These are phyloP conservation scores for Gentiana dahurica DNA, from an alignment of 257 asterid genomes.

Conservation along the genomic window DNA sequence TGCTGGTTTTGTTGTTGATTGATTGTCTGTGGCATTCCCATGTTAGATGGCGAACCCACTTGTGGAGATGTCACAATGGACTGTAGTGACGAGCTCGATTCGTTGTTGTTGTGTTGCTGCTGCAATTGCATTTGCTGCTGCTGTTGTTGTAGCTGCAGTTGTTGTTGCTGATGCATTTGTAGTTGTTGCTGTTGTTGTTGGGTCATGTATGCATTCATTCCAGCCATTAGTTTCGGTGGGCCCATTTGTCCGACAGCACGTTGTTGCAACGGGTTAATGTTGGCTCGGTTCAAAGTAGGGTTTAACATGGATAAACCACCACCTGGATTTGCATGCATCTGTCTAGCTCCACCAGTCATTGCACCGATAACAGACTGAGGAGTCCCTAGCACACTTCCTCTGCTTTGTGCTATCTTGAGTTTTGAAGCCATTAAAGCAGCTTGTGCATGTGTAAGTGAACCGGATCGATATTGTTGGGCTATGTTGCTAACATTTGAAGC, in stretches of 20 bases:
- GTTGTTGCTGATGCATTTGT: constrained; percentile 25
- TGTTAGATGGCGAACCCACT: constrained; percentile 78
- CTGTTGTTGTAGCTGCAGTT: constrained; percentile 26
- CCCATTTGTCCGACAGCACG: constrained; percentile 77
- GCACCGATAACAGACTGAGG: constrained; percentile 48
- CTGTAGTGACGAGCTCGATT: constrained; percentile 58
- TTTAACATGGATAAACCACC: constrained; percentile 57
- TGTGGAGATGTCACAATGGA: constrained; percentile 63
- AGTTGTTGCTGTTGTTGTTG: constrained; percentile 48
- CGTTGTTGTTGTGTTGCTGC: constrained; percentile 34
- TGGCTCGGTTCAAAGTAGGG: constrained; percentile 51
- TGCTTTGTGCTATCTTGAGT: constrained; percentile 36
- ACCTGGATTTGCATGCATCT: constrained; percentile 61
- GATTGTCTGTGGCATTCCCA: constrained; percentile 57
- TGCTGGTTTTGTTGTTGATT: constrained; percentile 30
- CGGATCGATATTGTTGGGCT: constrained; percentile 35
- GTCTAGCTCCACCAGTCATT: constrained; percentile 51
- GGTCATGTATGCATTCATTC: constrained; percentile 44
- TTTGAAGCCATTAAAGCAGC: constrained; percentile 34
- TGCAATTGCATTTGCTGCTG: constrained; percentile 27
- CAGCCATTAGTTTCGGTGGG: constrained; percentile 71
- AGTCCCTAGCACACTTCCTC: constrained; percentile 41
- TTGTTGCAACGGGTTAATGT: constrained; percentile 65
- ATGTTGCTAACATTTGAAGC: constrained; percentile 44
- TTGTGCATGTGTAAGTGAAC: constrained; percentile 35